These are phyloP conservation scores for Sphaerosporella brunnea DNA, from an alignment of 495 filamentous ascomycete species.

Conservation along the genomic window DNA sequence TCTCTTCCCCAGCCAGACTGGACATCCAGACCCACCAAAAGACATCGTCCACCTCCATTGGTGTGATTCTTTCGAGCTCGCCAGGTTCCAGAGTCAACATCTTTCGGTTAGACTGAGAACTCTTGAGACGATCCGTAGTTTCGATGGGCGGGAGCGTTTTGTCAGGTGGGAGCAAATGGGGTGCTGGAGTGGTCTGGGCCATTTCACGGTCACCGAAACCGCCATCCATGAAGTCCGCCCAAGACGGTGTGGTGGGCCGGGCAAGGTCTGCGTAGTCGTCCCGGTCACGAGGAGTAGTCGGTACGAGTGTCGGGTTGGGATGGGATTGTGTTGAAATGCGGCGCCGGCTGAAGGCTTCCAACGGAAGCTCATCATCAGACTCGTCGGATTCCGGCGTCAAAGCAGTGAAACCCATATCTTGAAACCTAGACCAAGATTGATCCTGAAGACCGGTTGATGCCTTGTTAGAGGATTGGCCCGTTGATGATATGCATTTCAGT, in stretches of 20 bases:
- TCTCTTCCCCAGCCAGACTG: constrained; percentile 82
- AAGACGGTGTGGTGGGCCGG: constrained; percentile 86
- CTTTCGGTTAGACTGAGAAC: constrained; percentile 69
- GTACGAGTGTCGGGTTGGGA: not conserved
- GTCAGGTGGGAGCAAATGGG: constrained; percentile 68
- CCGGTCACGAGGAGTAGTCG: constrained; percentile 8
- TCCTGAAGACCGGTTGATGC: constrained; percentile 54
- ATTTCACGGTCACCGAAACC: constrained; percentile 48
- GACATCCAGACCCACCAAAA: constrained; percentile 99
- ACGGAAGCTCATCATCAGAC: constrained; percentile 28
- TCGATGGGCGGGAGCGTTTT: constrained; percentile 80
- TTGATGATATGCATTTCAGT: constrained; percentile 67
- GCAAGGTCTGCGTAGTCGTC: constrained; percentile 39
- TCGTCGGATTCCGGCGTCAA: constrained; percentile 51
- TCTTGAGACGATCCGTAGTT: constrained; percentile 48
- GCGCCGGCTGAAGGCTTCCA: constrained; percentile 1
- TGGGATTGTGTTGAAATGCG: constrained; percentile 1
- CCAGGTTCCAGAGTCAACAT: constrained; percentile 67
- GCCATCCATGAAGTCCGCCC: constrained; percentile 90
- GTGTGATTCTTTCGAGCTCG: constrained; percentile 78
- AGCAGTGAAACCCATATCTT: constrained; percentile 81
- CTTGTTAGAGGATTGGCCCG: constrained; percentile 65
- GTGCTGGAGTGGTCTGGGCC: constrained; percentile 32
- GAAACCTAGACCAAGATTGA: constrained; percentile 89
- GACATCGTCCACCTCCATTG: constrained; percentile 76